These are phyloP conservation scores for Podaxis carcinomalis DNA, from an alignment of 768 basidiomycete species.

Conservation along the genomic window DNA sequence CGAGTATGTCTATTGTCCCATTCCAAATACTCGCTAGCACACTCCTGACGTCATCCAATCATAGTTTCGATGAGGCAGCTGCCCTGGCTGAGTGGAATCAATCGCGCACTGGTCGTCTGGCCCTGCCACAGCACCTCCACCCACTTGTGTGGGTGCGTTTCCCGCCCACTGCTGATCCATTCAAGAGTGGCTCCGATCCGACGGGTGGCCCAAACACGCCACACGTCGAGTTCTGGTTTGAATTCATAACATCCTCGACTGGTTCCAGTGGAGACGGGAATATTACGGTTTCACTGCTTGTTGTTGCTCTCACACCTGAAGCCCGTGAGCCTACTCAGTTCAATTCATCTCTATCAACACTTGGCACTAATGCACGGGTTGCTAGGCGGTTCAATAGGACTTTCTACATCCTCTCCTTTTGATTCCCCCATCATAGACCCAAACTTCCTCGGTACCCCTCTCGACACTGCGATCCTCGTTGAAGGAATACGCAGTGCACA, in stretches of 20 bases:
- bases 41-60: not conserved
- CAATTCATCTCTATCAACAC: not conserved
- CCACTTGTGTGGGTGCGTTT: constrained; percentile 2
- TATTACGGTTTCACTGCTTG: not conserved
- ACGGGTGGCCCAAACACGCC: not conserved
- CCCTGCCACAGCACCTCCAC: not conserved
- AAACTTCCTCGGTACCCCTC: constrained; percentile 14
- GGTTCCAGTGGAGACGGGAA: not conserved
- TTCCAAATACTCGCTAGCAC: not conserved
- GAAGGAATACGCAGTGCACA: constrained; percentile 16
- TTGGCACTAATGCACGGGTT: not conserved
- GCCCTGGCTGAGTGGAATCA: constrained; percentile 8
- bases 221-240: constrained; percentile 10
- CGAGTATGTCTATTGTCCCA: not conserved
- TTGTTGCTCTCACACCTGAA: not conserved
- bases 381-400: constrained; percentile 16
- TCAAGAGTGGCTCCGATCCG: not conserved
- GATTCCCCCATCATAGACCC: constrained; percentile 40
- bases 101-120: not conserved
- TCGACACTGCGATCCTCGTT: constrained; percentile 19
- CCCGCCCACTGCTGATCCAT: not conserved
- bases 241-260: not conserved
- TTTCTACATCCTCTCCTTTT: constrained; percentile 38
- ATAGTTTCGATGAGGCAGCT: constrained; percentile 1
- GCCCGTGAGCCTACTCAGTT: not conserved